phyloP scores from a whole-genome alignment of 2,329 filamentous ascomycete species.

The Leptodontidium sp. region DNA sequence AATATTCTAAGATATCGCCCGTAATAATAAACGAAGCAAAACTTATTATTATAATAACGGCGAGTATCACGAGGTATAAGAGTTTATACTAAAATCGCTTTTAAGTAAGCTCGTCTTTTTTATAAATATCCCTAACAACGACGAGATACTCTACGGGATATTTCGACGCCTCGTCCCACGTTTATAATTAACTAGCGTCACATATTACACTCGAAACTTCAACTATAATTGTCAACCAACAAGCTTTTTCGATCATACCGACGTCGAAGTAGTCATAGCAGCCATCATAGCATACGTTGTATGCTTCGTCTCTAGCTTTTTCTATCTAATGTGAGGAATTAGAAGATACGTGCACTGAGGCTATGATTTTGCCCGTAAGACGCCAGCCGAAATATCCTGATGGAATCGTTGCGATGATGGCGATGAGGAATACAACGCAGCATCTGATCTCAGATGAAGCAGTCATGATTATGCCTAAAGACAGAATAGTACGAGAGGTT shows the following conservation, averaged over 20 bases:
- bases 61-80: neutral
- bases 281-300: neutral
- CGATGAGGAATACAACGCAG: neutral
- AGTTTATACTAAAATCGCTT: constrained; percentile 4
- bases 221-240: neutral
- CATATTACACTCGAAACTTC: neutral
- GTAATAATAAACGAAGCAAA: neutral
- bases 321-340: neutral
- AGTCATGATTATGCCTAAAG: neutral
- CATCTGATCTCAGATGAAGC: neutral
- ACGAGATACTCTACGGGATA: neutral
- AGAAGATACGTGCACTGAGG: neutral
- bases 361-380: neutral
- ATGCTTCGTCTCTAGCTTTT: neutral
- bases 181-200: neutral
- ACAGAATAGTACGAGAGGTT: no score
- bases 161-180: neutral
- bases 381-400: neutral
- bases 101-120: neutral
- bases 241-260: neutral
- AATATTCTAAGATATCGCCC: neutral
- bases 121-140: neutral
- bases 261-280: neutral
- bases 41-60: neutral
- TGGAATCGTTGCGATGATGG: neutral